These are phyloP conservation scores for Carex littledalei DNA, from an alignment of 176 grass and related monocot species.

Conservation along the genomic window DNA sequence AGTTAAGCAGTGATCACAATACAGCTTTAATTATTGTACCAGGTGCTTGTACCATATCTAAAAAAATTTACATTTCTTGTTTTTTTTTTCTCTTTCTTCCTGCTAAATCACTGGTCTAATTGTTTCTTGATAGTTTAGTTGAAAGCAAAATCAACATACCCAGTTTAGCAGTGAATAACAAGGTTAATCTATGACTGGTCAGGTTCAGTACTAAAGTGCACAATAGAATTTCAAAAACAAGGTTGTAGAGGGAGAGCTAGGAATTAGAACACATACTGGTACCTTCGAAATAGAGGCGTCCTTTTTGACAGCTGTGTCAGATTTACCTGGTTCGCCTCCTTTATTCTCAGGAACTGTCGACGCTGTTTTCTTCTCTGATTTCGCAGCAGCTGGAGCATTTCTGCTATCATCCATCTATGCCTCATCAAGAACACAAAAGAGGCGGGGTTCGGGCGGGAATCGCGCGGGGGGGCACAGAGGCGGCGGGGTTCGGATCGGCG, in stretches of 20 bases:
- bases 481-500: no score
- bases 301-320: constrained; percentile 39
- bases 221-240: not conserved
- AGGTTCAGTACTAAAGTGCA: not conserved
- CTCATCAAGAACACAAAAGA: not conserved
- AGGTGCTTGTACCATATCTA: not conserved
- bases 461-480: no score
- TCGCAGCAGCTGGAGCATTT: constrained; percentile 26
- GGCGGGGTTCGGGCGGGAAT: no score
- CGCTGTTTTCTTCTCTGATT: constrained; percentile 63
- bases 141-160: not conserved
- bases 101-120: not conserved
- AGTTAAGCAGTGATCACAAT: not conserved
- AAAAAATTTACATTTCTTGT: not conserved
- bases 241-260: not conserved
- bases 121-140: not conserved
- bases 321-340: constrained; percentile 40
- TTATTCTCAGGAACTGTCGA: constrained; percentile 39
- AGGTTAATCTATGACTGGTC: not conserved
- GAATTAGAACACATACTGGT: not conserved
- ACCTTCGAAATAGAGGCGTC: constrained; percentile 24
- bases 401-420: not conserved
- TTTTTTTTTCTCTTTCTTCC: not conserved
- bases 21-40: not conserved
- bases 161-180: not conserved